Conservation (phyloP, 2,329 filamentous ascomycete species). For the Fusarium sambucinum region DNA sequence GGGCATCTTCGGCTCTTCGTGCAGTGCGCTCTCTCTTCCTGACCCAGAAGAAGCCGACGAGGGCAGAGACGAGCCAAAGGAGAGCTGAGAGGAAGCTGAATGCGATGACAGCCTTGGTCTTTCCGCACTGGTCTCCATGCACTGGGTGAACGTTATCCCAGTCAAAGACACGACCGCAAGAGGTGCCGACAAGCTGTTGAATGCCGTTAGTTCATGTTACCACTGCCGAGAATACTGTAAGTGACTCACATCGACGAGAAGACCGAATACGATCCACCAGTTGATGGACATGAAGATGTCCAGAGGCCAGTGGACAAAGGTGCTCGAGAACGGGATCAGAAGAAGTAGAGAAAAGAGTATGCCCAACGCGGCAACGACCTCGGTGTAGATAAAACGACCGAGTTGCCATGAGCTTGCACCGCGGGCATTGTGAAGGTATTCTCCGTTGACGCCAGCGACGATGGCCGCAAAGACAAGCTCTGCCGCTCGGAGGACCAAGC, state of each 20-base stretch:
- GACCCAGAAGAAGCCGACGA: conserved; percentile 69
- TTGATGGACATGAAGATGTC: conserved; percentile 76
- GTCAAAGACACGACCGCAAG: conserved; percentile 69
- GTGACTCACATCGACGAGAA: conserved; percentile 70
- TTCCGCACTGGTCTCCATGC: conserved; percentile 67
- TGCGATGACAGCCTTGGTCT: conserved; percentile 77
- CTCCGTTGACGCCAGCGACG: conserved; percentile 76
- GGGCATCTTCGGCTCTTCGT: conserved; percentile 47
- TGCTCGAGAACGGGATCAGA: conserved; percentile 76
- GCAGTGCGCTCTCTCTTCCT: conserved; percentile 56
- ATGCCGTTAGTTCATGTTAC: conserved; percentile 19
- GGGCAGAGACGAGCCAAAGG: conserved; percentile 74
- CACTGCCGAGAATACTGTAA: background rate
- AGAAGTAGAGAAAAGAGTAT: conserved; percentile 78
- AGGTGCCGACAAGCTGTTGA: conserved; percentile 56
- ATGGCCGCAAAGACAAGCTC: conserved; percentile 79
- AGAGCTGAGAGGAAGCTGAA: conserved; percentile 79
- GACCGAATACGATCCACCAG: conserved; percentile 78
- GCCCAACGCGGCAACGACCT: conserved; percentile 76
- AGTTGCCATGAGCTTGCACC: conserved; percentile 63
- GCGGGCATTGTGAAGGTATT: conserved; percentile 68
- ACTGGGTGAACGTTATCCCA: conserved; percentile 67
- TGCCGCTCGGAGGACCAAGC: conserved; percentile 54
- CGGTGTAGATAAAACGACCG: conserved; percentile 79
- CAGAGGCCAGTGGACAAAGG: conserved; percentile 77